Percentiles rank a stretch among this genome's conserved stretches.
These are phyloP conservation scores for Blastomyces silverae DNA, from an alignment of 2,329 filamentous ascomycete genomes.

Conservation along the genomic window DNA sequence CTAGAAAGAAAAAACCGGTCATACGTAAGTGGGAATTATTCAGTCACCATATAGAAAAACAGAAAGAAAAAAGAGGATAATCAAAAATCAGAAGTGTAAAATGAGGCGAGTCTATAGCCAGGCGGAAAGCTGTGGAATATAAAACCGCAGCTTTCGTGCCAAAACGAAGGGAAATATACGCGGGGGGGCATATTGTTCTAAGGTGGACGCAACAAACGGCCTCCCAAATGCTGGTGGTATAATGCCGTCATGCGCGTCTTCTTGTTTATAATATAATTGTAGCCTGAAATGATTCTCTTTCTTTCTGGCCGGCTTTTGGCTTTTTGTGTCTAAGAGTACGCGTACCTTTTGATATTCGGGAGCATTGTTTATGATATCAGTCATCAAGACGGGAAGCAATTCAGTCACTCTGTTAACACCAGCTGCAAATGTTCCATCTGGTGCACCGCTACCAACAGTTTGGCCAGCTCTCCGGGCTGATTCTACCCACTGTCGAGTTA, in stretches of 20 bases:
- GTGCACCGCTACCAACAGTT: slow-evolving; percentile 68
- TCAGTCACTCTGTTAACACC: slow-evolving; percentile 96
- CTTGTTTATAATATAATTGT: slow-evolving; percentile 9
- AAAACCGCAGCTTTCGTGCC: slow-evolving; percentile 5
- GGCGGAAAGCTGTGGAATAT: not conserved
- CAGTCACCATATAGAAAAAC: slow-evolving; percentile 23
- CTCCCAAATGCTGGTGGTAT: slow-evolving; percentile 7
- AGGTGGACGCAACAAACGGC: slow-evolving; percentile 4
- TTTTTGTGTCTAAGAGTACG: slow-evolving; percentile 30
- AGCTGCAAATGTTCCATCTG: slow-evolving; percentile 87
- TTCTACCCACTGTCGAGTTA: slow-evolving; percentile 98
- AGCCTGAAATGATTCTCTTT: slow-evolving; percentile 1
- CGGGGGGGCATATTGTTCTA: slow-evolving; percentile 5
- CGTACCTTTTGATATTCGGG: slow-evolving; percentile 97
- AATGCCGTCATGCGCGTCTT: slow-evolving; percentile 10
- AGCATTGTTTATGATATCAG: slow-evolving; percentile 81
- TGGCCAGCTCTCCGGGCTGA: slow-evolving; percentile 83
- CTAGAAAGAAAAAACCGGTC: slow-evolving; percentile 50
- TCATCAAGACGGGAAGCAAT: slow-evolving; percentile 87
- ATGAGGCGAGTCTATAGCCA: slow-evolving; percentile 13
- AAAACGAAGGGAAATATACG: slow-evolving; percentile 12
- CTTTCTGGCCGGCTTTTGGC: not conserved
- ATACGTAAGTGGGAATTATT: slow-evolving; percentile 47
- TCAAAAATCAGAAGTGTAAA: slow-evolving; percentile 14
- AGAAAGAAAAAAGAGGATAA: slow-evolving; percentile 9